Evolutionary conservation across 805 yeast genomes (phyloP), one percentile per base, ranked within the genome.

Genomic region (Metschnikowia cubensis): DNA sequence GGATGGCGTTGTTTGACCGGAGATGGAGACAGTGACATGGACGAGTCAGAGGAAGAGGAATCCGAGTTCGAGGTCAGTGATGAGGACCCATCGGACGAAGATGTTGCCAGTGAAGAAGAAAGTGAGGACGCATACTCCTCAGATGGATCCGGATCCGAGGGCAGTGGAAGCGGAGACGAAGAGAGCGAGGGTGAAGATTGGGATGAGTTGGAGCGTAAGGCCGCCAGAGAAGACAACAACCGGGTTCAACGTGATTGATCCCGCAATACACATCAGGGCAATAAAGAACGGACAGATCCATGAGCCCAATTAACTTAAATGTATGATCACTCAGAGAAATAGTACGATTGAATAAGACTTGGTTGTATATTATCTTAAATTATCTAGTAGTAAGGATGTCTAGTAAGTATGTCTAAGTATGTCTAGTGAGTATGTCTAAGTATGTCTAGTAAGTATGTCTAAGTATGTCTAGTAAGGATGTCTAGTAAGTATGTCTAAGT

Each of bases 1-100:
- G 99, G 99, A 48, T 94, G 99, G 99, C 79, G 82, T 29, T 89
- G 94, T 80, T 79, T 94, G 67, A 88, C 90, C 29, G 92, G 94
- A 38, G 92, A 84, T 42, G 90, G 91, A 18, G 96, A 85, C 51
- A 59, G 66, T 8, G 86, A 80, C 45, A 96, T 82, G 53, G 81
- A 75, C 32, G 87, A 81, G 17, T 83, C 79, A 43, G 87, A 80
- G 39, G 84, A 81, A 40, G 87, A 81, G 52, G 94, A 85, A 61
- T 71, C 76, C 41, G 95, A 85, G 61, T 85, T 84, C 59, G 89
- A 85, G 64, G 83, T 75, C 15, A 68, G 78, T 50, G 81, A 81
- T 47, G 85, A 79, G 45, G 82, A 80, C 60, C 82, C 82, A 41
- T 80, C 76, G 37, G 84, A 81, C 52, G 89, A 81, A 45, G 83